Evolutionary conservation across 2,329 filamentous ascomycete species (phyloP).

Genomic region (Diplodia intermedia): DNA sequence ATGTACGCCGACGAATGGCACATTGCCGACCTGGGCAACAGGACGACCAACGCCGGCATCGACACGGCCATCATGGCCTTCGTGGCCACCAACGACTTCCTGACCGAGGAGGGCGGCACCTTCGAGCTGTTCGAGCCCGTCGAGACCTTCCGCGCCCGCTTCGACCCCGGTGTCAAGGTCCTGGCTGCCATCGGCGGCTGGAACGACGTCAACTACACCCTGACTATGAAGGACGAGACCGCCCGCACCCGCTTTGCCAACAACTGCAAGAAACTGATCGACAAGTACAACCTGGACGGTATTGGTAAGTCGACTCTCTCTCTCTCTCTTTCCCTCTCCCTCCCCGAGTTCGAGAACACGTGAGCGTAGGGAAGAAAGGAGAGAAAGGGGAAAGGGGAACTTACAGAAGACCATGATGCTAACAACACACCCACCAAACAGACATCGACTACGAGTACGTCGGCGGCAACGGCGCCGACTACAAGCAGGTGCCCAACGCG

Average conservation of each 20-base stretch:
- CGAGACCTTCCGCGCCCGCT: conserved; percentile 59
- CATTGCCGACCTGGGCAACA: conserved; percentile 24
- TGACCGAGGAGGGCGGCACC: conserved; percentile 40
- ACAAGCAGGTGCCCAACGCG: conserved; percentile 65
- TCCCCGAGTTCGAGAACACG: not conserved
- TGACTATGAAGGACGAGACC: conserved; percentile 44
- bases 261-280: conserved; percentile 70
- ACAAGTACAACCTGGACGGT: conserved; percentile 69
- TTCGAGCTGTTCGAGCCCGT: conserved; percentile 64
- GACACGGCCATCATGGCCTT: conserved; percentile 48
- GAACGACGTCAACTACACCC: conserved; percentile 62
- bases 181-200: conserved; percentile 77
- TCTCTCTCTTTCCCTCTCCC: too few species aligned
- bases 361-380: not conserved
- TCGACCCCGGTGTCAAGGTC: conserved; percentile 64
- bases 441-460: conserved; percentile 74
- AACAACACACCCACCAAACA: conserved; percentile 35
- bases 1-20: conserved; percentile 32
- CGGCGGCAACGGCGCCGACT: conserved; percentile 72
- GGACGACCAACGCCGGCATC: conserved; percentile 40
- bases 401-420: not conserved
- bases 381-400: not conserved
- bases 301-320: conserved; percentile 52
- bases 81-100: conserved; percentile 49
- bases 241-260: conserved; percentile 64